A percentile compares a stretch with the other conserved stretches of the same genome.
Evolutionary conservation across 2,329 filamentous ascomycete genomes (phyloP).

Genomic region (Fusarium sp.): DNA sequence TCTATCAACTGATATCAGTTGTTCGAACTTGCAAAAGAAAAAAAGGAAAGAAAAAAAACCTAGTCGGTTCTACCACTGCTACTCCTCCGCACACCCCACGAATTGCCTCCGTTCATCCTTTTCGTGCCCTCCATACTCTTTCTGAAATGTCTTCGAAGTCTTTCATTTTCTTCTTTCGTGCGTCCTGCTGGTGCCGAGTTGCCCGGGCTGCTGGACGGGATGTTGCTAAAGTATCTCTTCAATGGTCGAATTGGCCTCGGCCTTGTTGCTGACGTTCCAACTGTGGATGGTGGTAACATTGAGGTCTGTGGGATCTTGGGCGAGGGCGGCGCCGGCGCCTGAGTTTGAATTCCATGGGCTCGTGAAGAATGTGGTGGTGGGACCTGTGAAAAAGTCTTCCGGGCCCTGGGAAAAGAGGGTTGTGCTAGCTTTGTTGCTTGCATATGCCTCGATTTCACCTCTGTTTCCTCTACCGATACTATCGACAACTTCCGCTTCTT

Average conservation of each 20-base stretch:
- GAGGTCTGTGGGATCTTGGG: slow-evolving; percentile 35
- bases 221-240: slow-evolving; percentile 41
- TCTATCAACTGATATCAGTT: neutral
- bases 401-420: neutral
- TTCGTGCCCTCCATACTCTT: slow-evolving; percentile 33
- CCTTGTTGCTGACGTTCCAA: slow-evolving; percentile 31
- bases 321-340: slow-evolving; percentile 33
- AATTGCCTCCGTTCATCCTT: slow-evolving; percentile 16
- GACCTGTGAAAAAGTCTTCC: neutral
- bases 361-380: slow-evolving; percentile 24
- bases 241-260: slow-evolving; percentile 37
- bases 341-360: slow-evolving; percentile 18
- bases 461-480: slow-evolving; percentile 1
- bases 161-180: slow-evolving; percentile 43
- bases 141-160: slow-evolving; percentile 49
- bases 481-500: slow-evolving; percentile 5
- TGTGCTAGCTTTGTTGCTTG: neutral
- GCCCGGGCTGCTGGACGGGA: slow-evolving; percentile 29
- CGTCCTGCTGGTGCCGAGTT: slow-evolving; percentile 29
- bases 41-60: neutral
- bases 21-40: neutral
- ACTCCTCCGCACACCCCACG: slow-evolving; percentile 26
- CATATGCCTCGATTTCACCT: neutral
- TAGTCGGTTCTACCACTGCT: slow-evolving; percentile 28
- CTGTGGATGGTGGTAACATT: slow-evolving; percentile 35